Evolutionary conservation across 768 basidiomycete genomes (phyloP).

Genomic region (Lanmaoa rubissima): DNA sequence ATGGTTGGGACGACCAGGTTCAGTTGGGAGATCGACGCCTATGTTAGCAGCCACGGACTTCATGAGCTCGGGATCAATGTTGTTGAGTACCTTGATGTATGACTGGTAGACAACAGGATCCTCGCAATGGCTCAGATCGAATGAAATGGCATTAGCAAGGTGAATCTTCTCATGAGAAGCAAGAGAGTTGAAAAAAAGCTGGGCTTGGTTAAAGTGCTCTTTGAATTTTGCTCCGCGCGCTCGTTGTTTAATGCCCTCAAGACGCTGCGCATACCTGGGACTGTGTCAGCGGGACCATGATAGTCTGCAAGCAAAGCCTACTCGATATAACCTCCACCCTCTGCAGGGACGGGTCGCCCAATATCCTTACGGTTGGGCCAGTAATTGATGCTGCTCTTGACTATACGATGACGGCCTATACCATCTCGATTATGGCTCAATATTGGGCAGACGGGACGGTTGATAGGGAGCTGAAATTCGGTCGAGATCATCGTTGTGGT

Average conservation of each 20-base stretch:
- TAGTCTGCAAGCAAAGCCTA: slow-evolving; percentile 25
- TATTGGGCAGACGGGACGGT: slow-evolving; percentile 74
- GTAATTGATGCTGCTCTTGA: slow-evolving; percentile 65
- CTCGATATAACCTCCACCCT: slow-evolving; percentile 60
- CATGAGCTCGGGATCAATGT: slow-evolving; percentile 75
- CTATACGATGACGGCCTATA: slow-evolving; percentile 52
- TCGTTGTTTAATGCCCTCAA: slow-evolving; percentile 57
- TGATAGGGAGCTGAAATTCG: slow-evolving; percentile 67
- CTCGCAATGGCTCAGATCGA: slow-evolving; percentile 84
- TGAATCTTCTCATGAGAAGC: slow-evolving; percentile 66
- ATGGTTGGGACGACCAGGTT: slow-evolving; percentile 51
- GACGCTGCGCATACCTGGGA: slow-evolving; percentile 46
- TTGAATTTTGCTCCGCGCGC: slow-evolving; percentile 70
- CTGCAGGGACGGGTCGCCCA: slow-evolving; percentile 45
- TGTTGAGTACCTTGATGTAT: slow-evolving; percentile 65
- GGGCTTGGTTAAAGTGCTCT: slow-evolving; percentile 72
- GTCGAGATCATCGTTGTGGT: not conserved
- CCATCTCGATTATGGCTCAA: slow-evolving; percentile 70
- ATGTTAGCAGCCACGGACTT: slow-evolving; percentile 64
- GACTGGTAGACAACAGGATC: slow-evolving; percentile 67
- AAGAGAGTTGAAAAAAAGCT: slow-evolving; percentile 85
- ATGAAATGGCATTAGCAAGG: slow-evolving; percentile 65
- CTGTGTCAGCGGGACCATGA: slow-evolving; percentile 8
- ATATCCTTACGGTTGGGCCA: slow-evolving; percentile 72
- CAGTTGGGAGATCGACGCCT: slow-evolving; percentile 54